Evolutionary conservation across 1,284 basidiomycete genomes (phyloP), one percentile per base, ranked within the genome.

Genomic region (Cutaneotrichosporon cutaneum): DNA sequence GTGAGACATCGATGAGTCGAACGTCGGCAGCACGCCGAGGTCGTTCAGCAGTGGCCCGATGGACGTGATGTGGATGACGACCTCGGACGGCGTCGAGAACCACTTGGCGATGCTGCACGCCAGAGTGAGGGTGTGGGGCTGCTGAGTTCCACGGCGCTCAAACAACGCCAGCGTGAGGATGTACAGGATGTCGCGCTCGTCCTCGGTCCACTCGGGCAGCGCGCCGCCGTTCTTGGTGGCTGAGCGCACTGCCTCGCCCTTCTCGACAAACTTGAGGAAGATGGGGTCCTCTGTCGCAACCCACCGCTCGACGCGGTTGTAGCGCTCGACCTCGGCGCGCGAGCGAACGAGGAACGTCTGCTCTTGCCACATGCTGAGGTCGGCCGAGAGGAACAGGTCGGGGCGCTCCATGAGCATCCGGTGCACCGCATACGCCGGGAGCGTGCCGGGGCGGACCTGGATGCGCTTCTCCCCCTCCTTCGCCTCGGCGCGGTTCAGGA

Each of bases 311-410:
- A 93, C 85, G 0, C 70, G 73, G n/a, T 82, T 59, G 27, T 93
- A 75, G 44, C 84, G 83, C 21, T 83, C 70, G 1, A 90, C 80
- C 44, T 92, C 85, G 0, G 80, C 79, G 32, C 80, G 76, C 1
- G 90, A 89, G 3, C 93, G 86, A 42, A 94, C 85, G 39, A 83
- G 74, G 79, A 94, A 93, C 0, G 72, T 80, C 55, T 87, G 86
- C 4, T 81, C 82, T 14, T 80, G 70, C 47, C 85, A 81, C 76
- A 90, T 90, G 39, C 82, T 78, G 33, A 80, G 75, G 24, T 81
- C 76, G 56, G 86, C 83, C 0, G 87, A 85, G 22, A 89, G 73
- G 68, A 90, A 98, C 53, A 87, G 79, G 21, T 84, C 71, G 1
- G 86, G 75, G 14, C 85, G 80, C 10, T 81, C 76, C 86, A 95